Percentiles rank a stretch among this genome's conserved stretches.
Conservation (phyloP, 1,139 yeast genomes). For the Lipomyces yarrowii region DNA sequence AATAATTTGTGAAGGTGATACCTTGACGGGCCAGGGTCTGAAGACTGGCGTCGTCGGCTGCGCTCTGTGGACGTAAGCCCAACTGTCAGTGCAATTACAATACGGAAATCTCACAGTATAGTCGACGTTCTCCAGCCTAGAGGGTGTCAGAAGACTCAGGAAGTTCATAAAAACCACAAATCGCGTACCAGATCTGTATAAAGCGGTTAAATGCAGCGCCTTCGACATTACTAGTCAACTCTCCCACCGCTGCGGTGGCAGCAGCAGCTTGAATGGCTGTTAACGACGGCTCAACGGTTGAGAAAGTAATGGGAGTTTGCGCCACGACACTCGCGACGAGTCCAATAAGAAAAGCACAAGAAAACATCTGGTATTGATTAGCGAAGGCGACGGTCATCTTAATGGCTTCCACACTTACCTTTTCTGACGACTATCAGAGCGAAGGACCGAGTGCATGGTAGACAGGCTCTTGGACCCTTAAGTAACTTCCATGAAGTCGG, state of each 20-base stretch:
- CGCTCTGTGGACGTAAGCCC: background rate
- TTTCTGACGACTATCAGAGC: no score
- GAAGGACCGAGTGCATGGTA: no score
- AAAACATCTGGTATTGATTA: no score
- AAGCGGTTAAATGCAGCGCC: background rate
- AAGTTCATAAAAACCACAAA: background rate
- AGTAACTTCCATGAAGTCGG: no score
- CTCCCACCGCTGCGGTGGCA: background rate
- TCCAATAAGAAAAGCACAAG: background rate
- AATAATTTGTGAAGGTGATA: conserved; percentile 50
- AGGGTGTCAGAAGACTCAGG: no score
- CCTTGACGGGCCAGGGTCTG: conserved; percentile 40
- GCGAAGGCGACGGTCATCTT: no score
- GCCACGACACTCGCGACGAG: conserved; percentile 29
- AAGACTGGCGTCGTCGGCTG: background rate
- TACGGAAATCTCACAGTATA: background rate
- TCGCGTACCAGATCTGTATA: background rate
- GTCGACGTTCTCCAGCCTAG: no score
- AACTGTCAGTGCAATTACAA: background rate
- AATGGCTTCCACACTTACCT: no score
- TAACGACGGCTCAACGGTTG: conserved; percentile 44
- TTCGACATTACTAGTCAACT: background rate
- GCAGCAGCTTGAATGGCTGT: conserved; percentile 32
- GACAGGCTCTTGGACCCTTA: no score
- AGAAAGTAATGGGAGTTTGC: conserved; percentile 39